Conservation (phyloP, 202 grass and related monocot genomes). For the Cymbopogon flexuosus region DNA sequence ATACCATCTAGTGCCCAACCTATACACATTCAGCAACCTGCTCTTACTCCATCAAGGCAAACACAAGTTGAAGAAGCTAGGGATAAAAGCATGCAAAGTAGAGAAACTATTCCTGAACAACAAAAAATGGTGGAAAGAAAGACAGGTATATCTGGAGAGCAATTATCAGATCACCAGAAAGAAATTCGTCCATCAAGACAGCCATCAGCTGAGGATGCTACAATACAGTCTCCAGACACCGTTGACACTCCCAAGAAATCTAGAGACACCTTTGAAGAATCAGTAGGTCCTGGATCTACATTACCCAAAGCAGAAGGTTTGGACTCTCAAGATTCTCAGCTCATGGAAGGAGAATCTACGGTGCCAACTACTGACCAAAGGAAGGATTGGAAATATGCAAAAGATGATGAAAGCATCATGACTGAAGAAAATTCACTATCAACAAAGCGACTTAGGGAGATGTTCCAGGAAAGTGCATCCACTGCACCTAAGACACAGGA, state of each 20-base stretch:
- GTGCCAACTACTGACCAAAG: conserved; percentile 4
- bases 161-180: neutral
- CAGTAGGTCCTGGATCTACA: neutral
- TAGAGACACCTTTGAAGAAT: conserved; percentile 6
- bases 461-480: neutral
- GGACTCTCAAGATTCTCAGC: conserved; percentile 21
- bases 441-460: conserved; percentile 16
- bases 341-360: neutral
- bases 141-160: neutral
- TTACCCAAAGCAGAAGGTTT: conserved; percentile 9
- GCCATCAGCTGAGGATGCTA: conserved; percentile 2
- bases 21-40: neutral
- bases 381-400: conserved; percentile 9
- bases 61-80: neutral
- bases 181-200: neutral
- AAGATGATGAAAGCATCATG: neutral
- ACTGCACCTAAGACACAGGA: conserved; percentile 13
- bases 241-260: neutral
- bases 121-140: conserved; percentile 8
- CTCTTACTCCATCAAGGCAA: neutral
- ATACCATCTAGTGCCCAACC: neutral
- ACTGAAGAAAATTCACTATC: conserved; percentile 8
- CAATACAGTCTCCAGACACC: neutral
- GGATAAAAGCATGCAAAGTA: conserved; percentile 5
- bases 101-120: conserved; percentile 6